These are phyloP conservation scores for Tetrapisispora arboricola DNA, from an alignment of 805 yeast species.

Conservation along the genomic window DNA sequence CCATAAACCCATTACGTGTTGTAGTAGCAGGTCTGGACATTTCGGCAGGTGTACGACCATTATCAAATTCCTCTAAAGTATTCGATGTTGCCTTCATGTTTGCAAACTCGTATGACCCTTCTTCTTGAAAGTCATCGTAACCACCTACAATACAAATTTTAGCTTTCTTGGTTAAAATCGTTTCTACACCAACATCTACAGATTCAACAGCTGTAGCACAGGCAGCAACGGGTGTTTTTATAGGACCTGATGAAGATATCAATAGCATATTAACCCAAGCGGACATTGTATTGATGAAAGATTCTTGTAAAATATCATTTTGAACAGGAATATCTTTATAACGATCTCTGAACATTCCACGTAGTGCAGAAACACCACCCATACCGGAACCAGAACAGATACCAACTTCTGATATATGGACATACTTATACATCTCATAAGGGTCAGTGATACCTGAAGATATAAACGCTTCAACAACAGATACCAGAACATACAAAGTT, in stretches of 20 bases:
- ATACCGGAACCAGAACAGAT: conserved; percentile 99
- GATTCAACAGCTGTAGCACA: conserved; percentile 99
- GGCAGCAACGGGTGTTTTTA: conserved; percentile 98
- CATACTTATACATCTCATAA: conserved; percentile 95
- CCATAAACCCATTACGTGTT: conserved; percentile 96
- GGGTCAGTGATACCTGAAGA: conserved; percentile 96
- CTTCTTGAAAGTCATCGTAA: conserved; percentile 98
- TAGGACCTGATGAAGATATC: conserved; percentile 95
- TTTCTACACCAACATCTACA: conserved; percentile 90
- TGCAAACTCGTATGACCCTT: conserved; percentile 94
- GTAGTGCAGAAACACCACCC: conserved; percentile 97
- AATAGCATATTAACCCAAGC: conserved; percentile 99
- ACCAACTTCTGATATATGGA: conserved; percentile 97
- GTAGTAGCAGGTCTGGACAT: conserved; percentile 99
- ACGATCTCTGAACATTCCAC: conserved; percentile 97
- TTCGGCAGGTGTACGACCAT: conserved; percentile 95
- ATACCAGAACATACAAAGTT: conserved; percentile 83
- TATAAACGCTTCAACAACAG: conserved; percentile 90
- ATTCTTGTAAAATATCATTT: conserved; percentile 94
- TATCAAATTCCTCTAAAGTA: conserved; percentile 75
- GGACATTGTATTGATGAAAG: conserved; percentile 97
- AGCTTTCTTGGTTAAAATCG: conserved; percentile 87
- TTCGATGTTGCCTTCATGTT: conserved; percentile 98
- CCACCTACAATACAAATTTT: conserved; percentile 97
- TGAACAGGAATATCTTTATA: conserved; percentile 89